phyloP scores from a whole-genome alignment of 129 eudicot species.

The Centaurea solstitialis region DNA sequence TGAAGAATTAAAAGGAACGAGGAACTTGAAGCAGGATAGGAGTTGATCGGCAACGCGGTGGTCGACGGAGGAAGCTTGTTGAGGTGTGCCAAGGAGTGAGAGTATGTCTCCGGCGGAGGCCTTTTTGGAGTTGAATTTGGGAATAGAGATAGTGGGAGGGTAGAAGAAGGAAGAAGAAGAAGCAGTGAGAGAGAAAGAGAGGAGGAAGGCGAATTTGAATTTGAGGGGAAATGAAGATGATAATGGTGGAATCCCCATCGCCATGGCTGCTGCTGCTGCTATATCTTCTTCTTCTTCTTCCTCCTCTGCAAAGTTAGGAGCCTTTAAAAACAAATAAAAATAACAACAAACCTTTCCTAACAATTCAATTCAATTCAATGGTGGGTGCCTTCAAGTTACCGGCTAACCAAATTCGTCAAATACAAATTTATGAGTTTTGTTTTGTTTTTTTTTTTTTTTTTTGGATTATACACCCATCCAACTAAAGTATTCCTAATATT shows the following conservation, averaged over 20 bases:
- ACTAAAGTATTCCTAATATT: too few species aligned
- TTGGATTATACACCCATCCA: too few species aligned
- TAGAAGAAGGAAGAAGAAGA: constrained; percentile 27
- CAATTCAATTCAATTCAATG: too few species aligned
- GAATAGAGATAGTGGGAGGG: constrained; percentile 10
- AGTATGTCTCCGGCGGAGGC: constrained; percentile 55
- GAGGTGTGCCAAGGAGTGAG: constrained; percentile 64
- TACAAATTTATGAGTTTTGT: too few species aligned
- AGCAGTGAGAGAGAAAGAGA: constrained; percentile 63
- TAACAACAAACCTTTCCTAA: too few species aligned
- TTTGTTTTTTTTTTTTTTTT: too few species aligned
- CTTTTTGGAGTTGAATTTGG: constrained; percentile 8
- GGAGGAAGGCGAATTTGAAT: constrained; percentile 49
- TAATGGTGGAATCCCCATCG: constrained; percentile 29
- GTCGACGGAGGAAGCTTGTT: constrained; percentile 60
- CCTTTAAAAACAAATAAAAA: too few species aligned
- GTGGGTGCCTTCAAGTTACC: too few species aligned
- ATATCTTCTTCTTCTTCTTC: neutral
- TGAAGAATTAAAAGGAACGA: constrained; percentile 57
- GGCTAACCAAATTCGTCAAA: too few species aligned
- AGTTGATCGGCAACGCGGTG: constrained; percentile 47
- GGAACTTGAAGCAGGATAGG: constrained; percentile 77
- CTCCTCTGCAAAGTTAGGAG: neutral
- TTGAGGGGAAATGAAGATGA: constrained; percentile 46
- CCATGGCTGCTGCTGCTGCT: neutral